phyloP scores from a whole-genome alignment of 73 alveolate species.

The Paramecium primaurelia region DNA sequence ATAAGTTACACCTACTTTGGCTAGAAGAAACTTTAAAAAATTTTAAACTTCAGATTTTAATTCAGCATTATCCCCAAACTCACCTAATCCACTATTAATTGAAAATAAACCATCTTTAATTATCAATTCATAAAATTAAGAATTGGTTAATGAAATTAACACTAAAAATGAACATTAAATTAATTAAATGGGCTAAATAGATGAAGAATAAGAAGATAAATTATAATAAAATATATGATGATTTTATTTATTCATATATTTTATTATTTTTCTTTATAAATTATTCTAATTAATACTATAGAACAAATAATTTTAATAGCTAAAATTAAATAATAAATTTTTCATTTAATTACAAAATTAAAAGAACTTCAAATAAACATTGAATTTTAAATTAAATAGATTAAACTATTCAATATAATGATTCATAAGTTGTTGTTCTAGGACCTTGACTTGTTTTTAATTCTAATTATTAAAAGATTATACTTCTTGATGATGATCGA shows the following conservation, averaged over 20 bases:
- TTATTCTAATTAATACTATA: too few species aligned
- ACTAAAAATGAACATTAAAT: background rate
- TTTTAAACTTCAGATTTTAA: background rate
- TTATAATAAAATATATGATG: background rate
- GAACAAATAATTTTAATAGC: too few species aligned
- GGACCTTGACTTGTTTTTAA: too few species aligned
- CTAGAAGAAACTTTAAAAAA: slow-evolving; percentile 14
- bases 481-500: too few species aligned
- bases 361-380: background rate
- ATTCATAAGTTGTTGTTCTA: too few species aligned
- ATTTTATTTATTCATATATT: background rate
- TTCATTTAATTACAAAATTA: too few species aligned
- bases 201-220: background rate
- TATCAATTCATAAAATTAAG: background rate
- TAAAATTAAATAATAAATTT: too few species aligned
- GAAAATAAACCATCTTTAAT: background rate
- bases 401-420: too few species aligned
- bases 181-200: background rate
- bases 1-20: background rate
- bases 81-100: background rate
- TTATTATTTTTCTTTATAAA: background rate
- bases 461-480: too few species aligned
- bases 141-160: background rate
- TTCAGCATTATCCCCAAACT: background rate
- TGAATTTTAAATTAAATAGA: too few species aligned